Evolutionary conservation across 768 basidiomycete genomes (phyloP).

Genomic region (Amanita exitialis): DNA sequence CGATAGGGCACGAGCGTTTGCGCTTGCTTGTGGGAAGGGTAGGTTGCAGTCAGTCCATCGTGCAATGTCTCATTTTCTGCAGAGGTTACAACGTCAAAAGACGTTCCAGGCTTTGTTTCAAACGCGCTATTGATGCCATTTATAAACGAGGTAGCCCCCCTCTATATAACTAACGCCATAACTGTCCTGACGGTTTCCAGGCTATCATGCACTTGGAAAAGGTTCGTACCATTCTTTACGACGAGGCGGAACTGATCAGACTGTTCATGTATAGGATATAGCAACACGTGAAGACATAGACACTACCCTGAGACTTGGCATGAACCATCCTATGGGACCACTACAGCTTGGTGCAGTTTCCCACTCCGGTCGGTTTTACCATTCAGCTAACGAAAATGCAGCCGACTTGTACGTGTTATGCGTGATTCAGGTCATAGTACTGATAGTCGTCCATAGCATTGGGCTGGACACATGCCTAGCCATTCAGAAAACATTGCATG

Average conservation of each 20-base stretch:
- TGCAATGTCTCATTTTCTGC: neutral
- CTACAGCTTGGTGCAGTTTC: constrained; percentile 64
- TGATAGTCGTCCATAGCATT: constrained; percentile 43
- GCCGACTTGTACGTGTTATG: constrained; percentile 40
- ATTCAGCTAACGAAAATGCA: constrained; percentile 11
- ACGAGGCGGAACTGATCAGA: neutral
- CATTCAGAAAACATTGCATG: constrained; percentile 84
- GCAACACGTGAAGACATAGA: constrained; percentile 94
- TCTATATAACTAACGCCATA: neutral
- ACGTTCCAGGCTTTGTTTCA: constrained; percentile 93
- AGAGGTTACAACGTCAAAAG: constrained; percentile 88
- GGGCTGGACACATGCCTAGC: constrained; percentile 96
- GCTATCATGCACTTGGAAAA: constrained; percentile 92
- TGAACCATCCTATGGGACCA: constrained; percentile 95
- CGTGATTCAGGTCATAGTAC: constrained; percentile 3
- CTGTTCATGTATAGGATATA: constrained; percentile 46
- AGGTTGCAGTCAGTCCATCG: constrained; percentile 7
- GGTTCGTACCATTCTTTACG: constrained; percentile 25
- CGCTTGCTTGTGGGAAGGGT: constrained; percentile 87
- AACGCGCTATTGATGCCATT: constrained; percentile 96
- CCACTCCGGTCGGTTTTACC: neutral
- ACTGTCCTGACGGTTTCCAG: constrained; percentile 22
- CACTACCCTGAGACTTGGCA: constrained; percentile 86
- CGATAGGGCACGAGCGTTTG: constrained; percentile 70
- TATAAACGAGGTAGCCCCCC: constrained; percentile 68